Conservation (phyloP, 495 filamentous ascomycete genomes). For the Penicillium verhagenii region DNA sequence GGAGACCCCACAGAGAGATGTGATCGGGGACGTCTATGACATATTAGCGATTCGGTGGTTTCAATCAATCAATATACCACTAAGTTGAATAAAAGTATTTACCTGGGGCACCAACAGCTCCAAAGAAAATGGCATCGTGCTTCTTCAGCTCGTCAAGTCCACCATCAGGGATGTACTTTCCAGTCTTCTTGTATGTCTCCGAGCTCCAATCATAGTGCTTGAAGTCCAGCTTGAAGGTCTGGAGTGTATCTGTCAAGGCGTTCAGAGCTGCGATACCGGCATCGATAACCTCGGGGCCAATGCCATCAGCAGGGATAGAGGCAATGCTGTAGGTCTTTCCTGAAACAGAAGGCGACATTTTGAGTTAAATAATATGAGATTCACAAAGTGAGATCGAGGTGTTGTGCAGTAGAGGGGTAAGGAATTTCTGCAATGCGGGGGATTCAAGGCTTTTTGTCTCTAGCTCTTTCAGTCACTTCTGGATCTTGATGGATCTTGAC, state of each 20-base stretch:
- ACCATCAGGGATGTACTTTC: conserved; percentile 54
- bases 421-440: conserved; percentile 12
- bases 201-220: conserved; percentile 52
- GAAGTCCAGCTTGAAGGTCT: conserved; percentile 50
- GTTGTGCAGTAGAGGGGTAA: conserved; percentile 5
- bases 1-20: conserved; percentile 56
- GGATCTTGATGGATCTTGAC: not conserved
- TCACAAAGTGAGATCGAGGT: not conserved
- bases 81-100: conserved; percentile 2
- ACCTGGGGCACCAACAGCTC: conserved; percentile 56
- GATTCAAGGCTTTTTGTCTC: conserved; percentile 8
- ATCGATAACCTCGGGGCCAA: conserved; percentile 53
- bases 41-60: conserved; percentile 13
- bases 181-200: conserved; percentile 51
- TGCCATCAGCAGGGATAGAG: conserved; percentile 54
- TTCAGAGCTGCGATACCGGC: conserved; percentile 48
- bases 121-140: conserved; percentile 56
- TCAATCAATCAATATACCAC: not conserved
- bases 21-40: conserved; percentile 54
- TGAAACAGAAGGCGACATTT: conserved; percentile 18
- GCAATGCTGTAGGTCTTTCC: conserved; percentile 46
- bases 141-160: conserved; percentile 51
- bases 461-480: conserved; percentile 2
- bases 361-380: not conserved
- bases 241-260: conserved; percentile 40